These are phyloP conservation scores for Echites panduratus DNA, from an alignment of 257 asterid genomes.

Conservation along the genomic window DNA sequence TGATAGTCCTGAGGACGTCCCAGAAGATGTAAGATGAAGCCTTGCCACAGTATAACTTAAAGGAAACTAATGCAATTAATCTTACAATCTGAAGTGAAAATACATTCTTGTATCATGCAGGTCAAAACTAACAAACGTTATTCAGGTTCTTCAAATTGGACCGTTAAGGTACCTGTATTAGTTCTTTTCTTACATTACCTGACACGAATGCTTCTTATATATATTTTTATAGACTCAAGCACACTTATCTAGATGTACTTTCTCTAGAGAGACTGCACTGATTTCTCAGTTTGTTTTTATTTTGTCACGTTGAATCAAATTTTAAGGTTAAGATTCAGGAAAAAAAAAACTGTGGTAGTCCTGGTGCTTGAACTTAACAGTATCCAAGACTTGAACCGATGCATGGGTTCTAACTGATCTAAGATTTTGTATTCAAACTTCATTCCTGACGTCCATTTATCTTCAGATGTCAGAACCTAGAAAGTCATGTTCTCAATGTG, in stretches of 20 bases:
- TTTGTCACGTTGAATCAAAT: neutral
- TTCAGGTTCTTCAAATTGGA: slow-evolving; percentile 85
- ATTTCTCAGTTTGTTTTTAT: neutral
- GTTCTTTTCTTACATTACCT: neutral
- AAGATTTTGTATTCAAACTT: neutral
- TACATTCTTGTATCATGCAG: slow-evolving; percentile 36
- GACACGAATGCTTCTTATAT: neutral
- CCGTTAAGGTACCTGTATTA: slow-evolving; percentile 69
- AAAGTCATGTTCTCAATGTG: neutral
- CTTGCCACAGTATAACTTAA: neutral
- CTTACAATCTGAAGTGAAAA: neutral
- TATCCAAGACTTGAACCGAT: neutral
- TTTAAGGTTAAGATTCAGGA: neutral
- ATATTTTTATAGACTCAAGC: neutral
- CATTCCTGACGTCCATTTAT: neutral
- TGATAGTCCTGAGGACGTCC: slow-evolving; percentile 90
- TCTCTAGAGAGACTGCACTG: neutral
- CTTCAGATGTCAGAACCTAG: neutral
- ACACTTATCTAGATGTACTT: neutral
- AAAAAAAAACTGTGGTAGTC: neutral
- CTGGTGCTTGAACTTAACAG: neutral
- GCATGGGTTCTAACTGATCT: neutral
- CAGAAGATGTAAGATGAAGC: slow-evolving; percentile 68
- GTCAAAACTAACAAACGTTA: slow-evolving; percentile 84
- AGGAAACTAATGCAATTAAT: neutral